Evolutionary conservation across 805 yeast species (phyloP), one percentile per base, ranked within the genome.

Genomic region (Ogataea trehalophila): DNA sequence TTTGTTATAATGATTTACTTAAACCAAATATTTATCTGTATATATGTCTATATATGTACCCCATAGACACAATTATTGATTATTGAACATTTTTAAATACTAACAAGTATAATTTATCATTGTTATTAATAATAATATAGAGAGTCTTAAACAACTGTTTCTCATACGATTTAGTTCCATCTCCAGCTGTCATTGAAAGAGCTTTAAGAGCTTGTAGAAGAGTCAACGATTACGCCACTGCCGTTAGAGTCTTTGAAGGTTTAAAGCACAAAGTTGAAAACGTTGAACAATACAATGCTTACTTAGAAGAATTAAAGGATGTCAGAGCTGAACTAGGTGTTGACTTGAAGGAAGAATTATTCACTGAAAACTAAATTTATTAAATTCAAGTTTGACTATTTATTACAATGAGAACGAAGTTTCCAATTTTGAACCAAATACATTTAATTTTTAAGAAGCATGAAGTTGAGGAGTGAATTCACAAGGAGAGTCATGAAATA

Each of bases 181-280:
- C 99, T 31, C 99, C 99, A 58, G 81, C 86, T 53, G 98, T 94
- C 54, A 79, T 94, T 65, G 96, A 88, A 74, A 87, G 86, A 73
- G 99, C 99, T 42, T 79, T 94, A 67, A 83, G 87, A 75, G 99
- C 99, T 42, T 91, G 97, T 61, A 91, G 99, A 83, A 88, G 98
- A 75, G 98, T 94, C 59, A 89, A 94, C 73, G 99, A 94, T 76
- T 88, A 88, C 75, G 97, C 99, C 52, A 91, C 98, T 51, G 99
- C 99, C 47, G 94, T 90, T 59, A 87, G 99, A 76, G 96, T 95
- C 48, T 94, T 94, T 63, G 99, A 92, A 78, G 98, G 95, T 58
- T 81, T 94, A 69, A 88, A 87, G 72, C 88, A 83, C 82, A 94
- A 94, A 78, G 98, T 94, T 56, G 97, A 92, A 72, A 88, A 85